phyloP scores from a whole-genome alignment of 768 basidiomycete species.

The Tremella fuciformis region DNA sequence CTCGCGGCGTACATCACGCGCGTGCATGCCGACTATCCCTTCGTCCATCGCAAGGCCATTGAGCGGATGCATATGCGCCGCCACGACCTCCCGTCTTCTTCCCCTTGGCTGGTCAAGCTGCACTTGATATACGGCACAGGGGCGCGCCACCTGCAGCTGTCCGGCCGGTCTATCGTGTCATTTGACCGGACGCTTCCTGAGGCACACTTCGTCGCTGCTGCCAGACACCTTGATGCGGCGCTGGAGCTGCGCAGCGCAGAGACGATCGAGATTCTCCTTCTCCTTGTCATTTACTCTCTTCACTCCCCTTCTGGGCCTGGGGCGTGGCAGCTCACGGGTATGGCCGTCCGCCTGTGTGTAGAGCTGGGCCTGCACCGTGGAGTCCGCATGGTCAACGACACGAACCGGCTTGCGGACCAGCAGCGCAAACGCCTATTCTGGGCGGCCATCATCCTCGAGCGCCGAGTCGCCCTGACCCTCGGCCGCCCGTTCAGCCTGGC shows the following conservation, averaged over 20 bases:
- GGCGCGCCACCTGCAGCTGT: conserved; percentile 8
- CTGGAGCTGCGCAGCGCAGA: conserved; percentile 7
- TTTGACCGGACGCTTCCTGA: conserved; percentile 9
- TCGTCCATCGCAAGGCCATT: conserved; percentile 3
- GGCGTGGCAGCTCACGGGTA: conserved; percentile 43
- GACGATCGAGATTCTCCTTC: conserved; percentile 7
- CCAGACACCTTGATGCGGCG: conserved; percentile 2
- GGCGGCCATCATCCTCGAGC: conserved; percentile 6
- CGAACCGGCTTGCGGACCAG: neutral
- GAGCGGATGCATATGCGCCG: conserved; percentile 1
- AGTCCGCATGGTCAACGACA: neutral
- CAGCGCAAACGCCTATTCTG: conserved; percentile 5
- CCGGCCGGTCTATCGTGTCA: neutral
- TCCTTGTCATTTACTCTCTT: conserved; percentile 1
- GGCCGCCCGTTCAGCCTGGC: conserved; percentile 6
- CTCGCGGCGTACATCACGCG: conserved; percentile 5
- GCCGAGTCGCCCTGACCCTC: conserved; percentile 4
- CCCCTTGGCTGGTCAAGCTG: neutral
- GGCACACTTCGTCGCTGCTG: conserved; percentile 10
- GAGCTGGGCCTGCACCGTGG: conserved; percentile 42
- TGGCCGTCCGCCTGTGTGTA: conserved; percentile 43
- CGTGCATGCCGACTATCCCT: conserved; percentile 10
- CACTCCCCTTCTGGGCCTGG: conserved; percentile 18
- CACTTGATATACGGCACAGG: conserved; percentile 12
- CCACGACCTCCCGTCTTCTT: neutral